Conservation (phyloP, 2,329 filamentous ascomycete genomes). For the Trichophyton mentagrophytes region DNA sequence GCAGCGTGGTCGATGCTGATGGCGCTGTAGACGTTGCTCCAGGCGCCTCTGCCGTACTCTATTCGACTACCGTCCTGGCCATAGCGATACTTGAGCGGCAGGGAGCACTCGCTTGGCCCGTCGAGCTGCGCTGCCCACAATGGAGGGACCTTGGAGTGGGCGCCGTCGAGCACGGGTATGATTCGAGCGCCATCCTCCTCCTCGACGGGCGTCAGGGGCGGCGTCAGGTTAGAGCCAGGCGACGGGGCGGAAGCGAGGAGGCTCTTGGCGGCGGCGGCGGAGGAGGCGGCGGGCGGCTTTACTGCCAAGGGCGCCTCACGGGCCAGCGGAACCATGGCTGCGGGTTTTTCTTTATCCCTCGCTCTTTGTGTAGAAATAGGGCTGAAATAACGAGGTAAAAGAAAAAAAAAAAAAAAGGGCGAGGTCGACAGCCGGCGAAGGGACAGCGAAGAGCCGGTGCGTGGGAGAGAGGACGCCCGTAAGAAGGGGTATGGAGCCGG, state of each 20-base stretch:
- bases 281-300: conserved; percentile 5
- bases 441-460: background rate
- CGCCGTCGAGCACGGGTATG: background rate
- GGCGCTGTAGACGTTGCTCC: conserved; percentile 38
- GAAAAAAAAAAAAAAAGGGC: too few species aligned
- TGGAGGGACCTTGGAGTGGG: background rate
- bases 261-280: conserved; percentile 6
- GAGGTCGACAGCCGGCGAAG: background rate
- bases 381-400: background rate
- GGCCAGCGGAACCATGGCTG: background rate
- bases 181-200: conserved; percentile 1
- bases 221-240: conserved; percentile 18
- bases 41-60: conserved; percentile 35
- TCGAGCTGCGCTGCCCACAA: background rate
- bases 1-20: background rate
- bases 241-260: conserved; percentile 2
- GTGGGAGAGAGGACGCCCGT: too few species aligned
- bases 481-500: background rate
- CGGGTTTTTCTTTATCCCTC: too few species aligned
- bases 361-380: background rate
- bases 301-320: conserved; percentile 8
- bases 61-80: conserved; percentile 20
- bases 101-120: conserved; percentile 21
- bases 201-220: conserved; percentile 25
- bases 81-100: conserved; percentile 23